Evolutionary conservation across 2,329 filamentous ascomycete genomes (phyloP).

Genomic region (Teratosphaeria nubilosa): DNA sequence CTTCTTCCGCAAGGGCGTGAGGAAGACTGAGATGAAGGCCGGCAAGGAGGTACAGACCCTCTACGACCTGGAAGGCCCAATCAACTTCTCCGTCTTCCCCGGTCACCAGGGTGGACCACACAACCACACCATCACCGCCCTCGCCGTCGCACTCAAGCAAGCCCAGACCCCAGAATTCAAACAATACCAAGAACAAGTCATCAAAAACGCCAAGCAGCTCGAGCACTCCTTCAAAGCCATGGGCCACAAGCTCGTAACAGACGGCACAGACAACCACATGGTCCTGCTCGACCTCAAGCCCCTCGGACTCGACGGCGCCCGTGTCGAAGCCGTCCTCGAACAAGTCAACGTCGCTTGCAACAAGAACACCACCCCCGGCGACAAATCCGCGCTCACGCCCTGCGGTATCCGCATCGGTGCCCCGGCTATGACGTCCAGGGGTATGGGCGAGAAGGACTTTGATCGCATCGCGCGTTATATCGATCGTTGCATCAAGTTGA

Average conservation of each 20-base stretch:
- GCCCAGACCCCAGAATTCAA: constrained; percentile 84
- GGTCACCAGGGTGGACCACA: constrained; percentile 97
- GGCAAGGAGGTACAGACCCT: constrained; percentile 64
- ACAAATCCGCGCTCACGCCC: constrained; percentile 92
- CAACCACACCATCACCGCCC: constrained; percentile 98
- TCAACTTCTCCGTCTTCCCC: constrained; percentile 99
- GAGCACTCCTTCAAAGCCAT: constrained; percentile 67
- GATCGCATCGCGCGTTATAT: constrained; percentile 84
- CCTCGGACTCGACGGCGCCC: constrained; percentile 71
- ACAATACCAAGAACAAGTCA: constrained; percentile 83
- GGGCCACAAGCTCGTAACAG: constrained; percentile 88
- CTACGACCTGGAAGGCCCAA: constrained; percentile 89
- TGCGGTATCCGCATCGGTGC: constrained; percentile 93
- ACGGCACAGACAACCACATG: constrained; percentile 96
- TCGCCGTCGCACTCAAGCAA: constrained; percentile 91
- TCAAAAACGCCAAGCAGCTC: constrained; percentile 86
- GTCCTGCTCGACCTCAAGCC: constrained; percentile 90
- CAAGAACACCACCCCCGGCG: constrained; percentile 97
- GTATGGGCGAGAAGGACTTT: constrained; percentile 88
- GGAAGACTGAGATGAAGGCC: constrained; percentile 79
- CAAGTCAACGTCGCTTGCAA: constrained; percentile 99
- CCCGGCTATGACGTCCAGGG: constrained; percentile 93
- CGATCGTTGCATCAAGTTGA: constrained; percentile 76
- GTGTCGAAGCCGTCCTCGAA: constrained; percentile 91
- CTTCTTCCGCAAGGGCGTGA: constrained; percentile 97